Conservation (phyloP, 441 rosid genomes). For the Gossypium laxum region DNA sequence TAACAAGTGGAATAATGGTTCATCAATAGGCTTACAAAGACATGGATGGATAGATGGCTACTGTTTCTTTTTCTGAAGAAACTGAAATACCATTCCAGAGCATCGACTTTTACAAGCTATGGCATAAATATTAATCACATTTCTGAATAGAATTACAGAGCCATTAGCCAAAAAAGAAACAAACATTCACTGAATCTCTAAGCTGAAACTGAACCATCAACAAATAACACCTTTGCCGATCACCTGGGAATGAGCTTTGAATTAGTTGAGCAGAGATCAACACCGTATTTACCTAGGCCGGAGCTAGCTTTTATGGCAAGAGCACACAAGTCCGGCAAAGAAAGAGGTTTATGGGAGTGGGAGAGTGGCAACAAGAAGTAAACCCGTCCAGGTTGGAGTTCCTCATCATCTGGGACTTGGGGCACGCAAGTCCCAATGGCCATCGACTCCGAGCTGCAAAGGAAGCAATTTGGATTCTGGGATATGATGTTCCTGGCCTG, state of each 20-base stretch:
- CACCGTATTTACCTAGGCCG: neutral
- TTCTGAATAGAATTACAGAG: neutral
- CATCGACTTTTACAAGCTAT: neutral
- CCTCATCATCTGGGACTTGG: constrained; percentile 20
- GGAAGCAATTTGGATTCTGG: constrained; percentile 25
- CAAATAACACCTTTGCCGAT: neutral
- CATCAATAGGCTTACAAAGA: neutral
- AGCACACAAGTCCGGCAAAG: constrained; percentile 24
- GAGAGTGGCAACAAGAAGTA: constrained; percentile 29
- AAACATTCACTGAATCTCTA: neutral
- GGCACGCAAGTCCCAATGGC: constrained; percentile 15
- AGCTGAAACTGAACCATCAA: neutral
- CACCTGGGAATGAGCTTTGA: constrained; percentile 10
- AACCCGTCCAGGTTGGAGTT: constrained; percentile 29
- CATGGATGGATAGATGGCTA: neutral
- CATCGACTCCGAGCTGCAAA: constrained; percentile 33
- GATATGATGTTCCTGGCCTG: constrained; percentile 18
- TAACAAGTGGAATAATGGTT: neutral
- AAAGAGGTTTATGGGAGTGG: constrained; percentile 15
- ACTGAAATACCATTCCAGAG: neutral
- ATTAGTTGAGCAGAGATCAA: neutral
- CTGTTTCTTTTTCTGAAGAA: neutral
- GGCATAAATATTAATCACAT: neutral
- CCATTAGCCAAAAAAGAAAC: neutral
- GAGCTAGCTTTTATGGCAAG: constrained; percentile 34